Conservation (phyloP, 73 alveolate species). For the Blepharisma stoltei region DNA sequence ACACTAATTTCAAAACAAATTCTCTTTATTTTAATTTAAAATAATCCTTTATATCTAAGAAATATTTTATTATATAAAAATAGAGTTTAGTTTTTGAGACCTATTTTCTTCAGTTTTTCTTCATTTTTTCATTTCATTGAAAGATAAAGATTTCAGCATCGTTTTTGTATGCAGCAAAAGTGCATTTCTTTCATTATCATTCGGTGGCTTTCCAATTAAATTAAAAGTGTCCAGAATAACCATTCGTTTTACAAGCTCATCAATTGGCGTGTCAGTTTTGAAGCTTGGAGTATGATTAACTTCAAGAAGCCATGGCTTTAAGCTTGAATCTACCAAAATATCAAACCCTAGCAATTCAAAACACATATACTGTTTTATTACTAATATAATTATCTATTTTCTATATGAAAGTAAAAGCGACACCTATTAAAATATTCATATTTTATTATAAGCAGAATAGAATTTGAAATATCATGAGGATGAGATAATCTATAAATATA, state of each 20-base stretch:
- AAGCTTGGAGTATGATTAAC: conserved; percentile 76
- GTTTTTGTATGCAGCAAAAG: too few species aligned
- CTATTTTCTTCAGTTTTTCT: not conserved
- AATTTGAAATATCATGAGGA: conserved; percentile 58
- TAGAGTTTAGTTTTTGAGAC: not conserved
- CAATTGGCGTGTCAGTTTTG: conserved; percentile 65
- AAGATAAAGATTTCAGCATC: too few species aligned
- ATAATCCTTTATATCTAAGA: too few species aligned
- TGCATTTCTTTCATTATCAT: not conserved
- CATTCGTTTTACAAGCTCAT: conserved; percentile 50
- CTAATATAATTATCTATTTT: too few species aligned
- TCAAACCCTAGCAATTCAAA: conserved; percentile 70
- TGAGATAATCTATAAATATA: conserved; percentile 58
- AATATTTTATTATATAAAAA: too few species aligned
- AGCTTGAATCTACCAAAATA: conserved; percentile 48
- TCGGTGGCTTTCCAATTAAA: conserved; percentile 38
- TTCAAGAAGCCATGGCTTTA: conserved; percentile 70
- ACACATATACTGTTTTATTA: too few species aligned
- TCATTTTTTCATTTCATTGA: conserved; percentile 15
- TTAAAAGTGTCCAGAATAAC: conserved; percentile 57
- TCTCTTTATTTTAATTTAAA: too few species aligned
- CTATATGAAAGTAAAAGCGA: too few species aligned
- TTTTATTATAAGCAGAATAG: too few species aligned
- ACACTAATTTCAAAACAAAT: too few species aligned
- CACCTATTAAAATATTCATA: too few species aligned